Evolutionary conservation across 306 rosid genomes (phyloP), one percentile per base, ranked within the genome.

Genomic region (Medicago ruthenica): DNA sequence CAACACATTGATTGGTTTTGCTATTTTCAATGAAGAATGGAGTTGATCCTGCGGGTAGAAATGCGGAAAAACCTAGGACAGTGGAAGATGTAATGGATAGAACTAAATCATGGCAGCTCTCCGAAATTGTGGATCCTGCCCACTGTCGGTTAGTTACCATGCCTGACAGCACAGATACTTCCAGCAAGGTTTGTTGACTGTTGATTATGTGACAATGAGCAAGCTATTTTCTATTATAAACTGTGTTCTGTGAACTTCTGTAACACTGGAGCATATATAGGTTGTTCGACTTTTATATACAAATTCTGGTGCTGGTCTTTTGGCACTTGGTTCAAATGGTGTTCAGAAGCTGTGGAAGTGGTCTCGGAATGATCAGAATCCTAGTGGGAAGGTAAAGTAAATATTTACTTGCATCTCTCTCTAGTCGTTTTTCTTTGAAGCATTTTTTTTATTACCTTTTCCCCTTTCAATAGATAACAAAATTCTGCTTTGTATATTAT

Each of bases 271-370:
- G 31, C 57, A 50, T 79, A 12, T 76, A 58, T 74, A 93, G 98
- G 97, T 93, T 0, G 85, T 89, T 55, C 88, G 93, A 66, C 97
- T 93, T 66, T 75, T 93, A 13, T 93, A 93, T 75, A 87, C 97
- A 1, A 89, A 89, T 78, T 81, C 88, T 67, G 98, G 96, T 61
- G 83, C 82, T 64, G 97, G 96, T 64, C 79, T 93, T 79, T 86
- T 93, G 87, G 98, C 98, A 71, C 96, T 93, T 69, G 96, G 93
- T 58, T 88, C 97, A 69, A 88, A 89, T 73, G 98, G 98, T 60
- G 83, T 86, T 53, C 98, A 93, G 82, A 87, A 87, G 85, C 85
- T 93, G 53, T 93, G 98, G 98, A 93, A 86, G 81, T 93, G 98
- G 98, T 6, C 76, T 7, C 97, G 96, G 69, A 84, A 74, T 73